A percentile compares a stretch with the other conserved stretches of the same genome.
These are phyloP conservation scores for Colletotrichum sp. DNA, from an alignment of 2,329 filamentous ascomycete genomes.

Conservation along the genomic window DNA sequence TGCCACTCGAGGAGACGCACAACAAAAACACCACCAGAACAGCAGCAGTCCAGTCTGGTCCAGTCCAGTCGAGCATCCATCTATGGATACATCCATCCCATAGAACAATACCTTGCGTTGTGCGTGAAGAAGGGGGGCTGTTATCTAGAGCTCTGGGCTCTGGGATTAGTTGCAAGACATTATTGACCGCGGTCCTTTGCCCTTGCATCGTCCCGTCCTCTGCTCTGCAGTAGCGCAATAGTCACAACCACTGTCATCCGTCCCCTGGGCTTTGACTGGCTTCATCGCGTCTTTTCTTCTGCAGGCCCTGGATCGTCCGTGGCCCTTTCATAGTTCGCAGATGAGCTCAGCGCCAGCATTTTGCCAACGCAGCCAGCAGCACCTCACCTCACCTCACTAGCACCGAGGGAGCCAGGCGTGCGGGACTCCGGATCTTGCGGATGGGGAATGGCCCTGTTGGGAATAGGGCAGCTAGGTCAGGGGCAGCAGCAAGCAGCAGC, in stretches of 20 bases:
- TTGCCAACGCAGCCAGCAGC: not conserved
- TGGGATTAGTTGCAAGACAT: slow-evolving; percentile 1
- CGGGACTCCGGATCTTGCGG: slow-evolving; percentile 5
- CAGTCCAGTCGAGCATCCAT: not conserved
- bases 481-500: not conserved
- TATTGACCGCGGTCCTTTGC: not conserved
- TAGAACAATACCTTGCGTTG: not conserved
- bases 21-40: not conserved
- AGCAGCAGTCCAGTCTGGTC: not conserved
- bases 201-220: slow-evolving; percentile 11
- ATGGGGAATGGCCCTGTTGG: not conserved
- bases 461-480: slow-evolving; percentile 11
- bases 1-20: not conserved
- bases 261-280: not conserved
- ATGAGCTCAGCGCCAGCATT: not conserved
- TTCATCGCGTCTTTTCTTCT: not conserved
- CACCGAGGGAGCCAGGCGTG: not conserved
- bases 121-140: not conserved
- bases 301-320: not conserved
- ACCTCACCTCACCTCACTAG: not conserved
- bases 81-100: not conserved
- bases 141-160: not conserved
- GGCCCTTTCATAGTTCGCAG: not conserved
- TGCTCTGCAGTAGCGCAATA: not conserved
- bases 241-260: not conserved